phyloP scores from a whole-genome alignment of 2,329 filamentous ascomycete species.

The Hypoxylon sp. region DNA sequence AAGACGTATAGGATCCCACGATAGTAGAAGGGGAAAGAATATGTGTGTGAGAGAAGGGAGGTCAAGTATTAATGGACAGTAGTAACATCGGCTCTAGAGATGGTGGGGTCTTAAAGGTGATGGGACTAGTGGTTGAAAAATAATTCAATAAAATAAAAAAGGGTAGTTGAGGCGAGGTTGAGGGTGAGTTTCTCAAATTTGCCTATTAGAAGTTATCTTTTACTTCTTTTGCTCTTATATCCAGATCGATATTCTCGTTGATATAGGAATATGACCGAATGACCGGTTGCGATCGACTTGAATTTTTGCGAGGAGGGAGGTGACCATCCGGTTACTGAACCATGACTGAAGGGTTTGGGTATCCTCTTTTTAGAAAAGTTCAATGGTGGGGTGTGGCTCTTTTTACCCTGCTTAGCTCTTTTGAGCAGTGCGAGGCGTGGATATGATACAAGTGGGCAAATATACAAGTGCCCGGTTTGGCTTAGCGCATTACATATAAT shows the following conservation, averaged over 20 bases:
- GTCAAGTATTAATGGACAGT: slow-evolving; percentile 40
- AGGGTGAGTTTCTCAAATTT: slow-evolving; percentile 2
- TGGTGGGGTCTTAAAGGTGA: slow-evolving; percentile 39
- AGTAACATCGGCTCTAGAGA: slow-evolving; percentile 35
- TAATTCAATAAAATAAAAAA: slow-evolving; percentile 9
- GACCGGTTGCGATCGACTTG: slow-evolving; percentile 30
- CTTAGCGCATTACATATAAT: background rate
- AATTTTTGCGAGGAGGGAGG: slow-evolving; percentile 36
- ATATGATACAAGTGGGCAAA: slow-evolving; percentile 13
- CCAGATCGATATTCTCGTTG: slow-evolving; percentile 25
- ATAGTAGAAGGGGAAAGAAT: slow-evolving; percentile 3
- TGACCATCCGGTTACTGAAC: slow-evolving; percentile 39
- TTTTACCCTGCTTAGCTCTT: slow-evolving; percentile 35
- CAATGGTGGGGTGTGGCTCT: slow-evolving; percentile 42
- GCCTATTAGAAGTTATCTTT: slow-evolving; percentile 7
- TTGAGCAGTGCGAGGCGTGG: slow-evolving; percentile 35
- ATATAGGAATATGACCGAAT: slow-evolving; percentile 21
- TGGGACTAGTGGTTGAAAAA: slow-evolving; percentile 10
- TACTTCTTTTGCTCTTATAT: slow-evolving; percentile 10
- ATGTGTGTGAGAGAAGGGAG: slow-evolving; percentile 9
- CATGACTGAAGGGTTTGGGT: slow-evolving; percentile 41
- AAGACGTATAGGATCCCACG: slow-evolving; percentile 12
- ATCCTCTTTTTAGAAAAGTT: slow-evolving; percentile 35
- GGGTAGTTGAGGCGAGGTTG: background rate
- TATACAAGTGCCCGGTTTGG: background rate